These are phyloP conservation scores for Neurospora pannonica DNA, from an alignment of 495 filamentous ascomycete genomes.

Conservation along the genomic window DNA sequence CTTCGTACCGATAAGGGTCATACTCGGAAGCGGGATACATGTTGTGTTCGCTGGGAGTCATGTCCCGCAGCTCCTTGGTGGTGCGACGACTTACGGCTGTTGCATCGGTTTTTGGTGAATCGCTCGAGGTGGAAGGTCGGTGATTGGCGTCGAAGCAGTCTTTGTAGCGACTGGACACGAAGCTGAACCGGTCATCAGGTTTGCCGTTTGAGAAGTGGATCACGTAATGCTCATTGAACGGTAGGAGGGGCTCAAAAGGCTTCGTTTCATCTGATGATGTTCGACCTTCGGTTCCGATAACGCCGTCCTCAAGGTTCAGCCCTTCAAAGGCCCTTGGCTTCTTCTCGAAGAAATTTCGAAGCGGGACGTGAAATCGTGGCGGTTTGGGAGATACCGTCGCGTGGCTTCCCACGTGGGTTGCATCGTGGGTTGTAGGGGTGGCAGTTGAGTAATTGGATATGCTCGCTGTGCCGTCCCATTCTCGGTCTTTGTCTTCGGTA, in stretches of 20 bases:
- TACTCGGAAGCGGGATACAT: background rate
- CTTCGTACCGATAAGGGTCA: background rate
- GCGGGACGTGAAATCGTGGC: background rate
- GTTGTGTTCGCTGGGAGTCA: background rate
- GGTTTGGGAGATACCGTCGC: background rate
- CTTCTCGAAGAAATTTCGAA: background rate
- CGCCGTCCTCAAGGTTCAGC: background rate
- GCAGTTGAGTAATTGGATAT: background rate
- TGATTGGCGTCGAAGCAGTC: background rate
- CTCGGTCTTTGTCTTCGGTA: background rate
- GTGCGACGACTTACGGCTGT: background rate
- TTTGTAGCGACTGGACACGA: slow-evolving; percentile 13
- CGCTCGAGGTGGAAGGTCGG: background rate
- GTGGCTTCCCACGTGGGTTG: background rate
- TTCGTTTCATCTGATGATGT: background rate
- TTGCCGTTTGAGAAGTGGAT: slow-evolving; percentile 27
- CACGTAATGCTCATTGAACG: slow-evolving; percentile 34
- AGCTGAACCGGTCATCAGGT: slow-evolving; percentile 17
- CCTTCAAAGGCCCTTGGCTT: background rate
- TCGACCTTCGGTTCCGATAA: background rate
- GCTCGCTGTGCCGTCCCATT: background rate
- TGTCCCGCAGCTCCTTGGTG: background rate
- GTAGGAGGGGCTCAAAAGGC: slow-evolving; percentile 25
- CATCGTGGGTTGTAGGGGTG: background rate
- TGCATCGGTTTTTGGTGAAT: background rate